Base-by-base conservation (phyloP, 306 rosid species). In the Vigna angularis region DNA sequence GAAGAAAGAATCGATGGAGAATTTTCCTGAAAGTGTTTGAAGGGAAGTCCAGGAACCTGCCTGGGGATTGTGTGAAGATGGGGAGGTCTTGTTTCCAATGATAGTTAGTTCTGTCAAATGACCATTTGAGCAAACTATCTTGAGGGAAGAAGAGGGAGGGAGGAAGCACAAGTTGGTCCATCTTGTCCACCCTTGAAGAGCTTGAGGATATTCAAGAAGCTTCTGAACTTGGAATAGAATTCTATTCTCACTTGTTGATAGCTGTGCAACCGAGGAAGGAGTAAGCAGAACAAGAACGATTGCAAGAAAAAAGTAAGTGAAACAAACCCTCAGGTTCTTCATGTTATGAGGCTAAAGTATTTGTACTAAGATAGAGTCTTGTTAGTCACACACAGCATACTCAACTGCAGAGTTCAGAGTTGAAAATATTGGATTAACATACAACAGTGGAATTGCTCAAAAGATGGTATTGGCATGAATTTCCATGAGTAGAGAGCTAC, bases 141-240 rank as follows among this genome's bases (percentile, higher is more conserved):
- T 89, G 76, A 96, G 87, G 9, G 91, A 89, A 52, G 93, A 76
- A 7, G 97, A 81, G 2, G 87, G 66, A 78, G 98, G 91, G 38
- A 96, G 91, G 78, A 70, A 89, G 62, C 99, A 96, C 79, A 93
- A 87, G 76, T 86, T 87, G 74, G 99, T 93, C 96, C 97, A 93
- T 47, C 88, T 91, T 3, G 71, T 79, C 99, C 98, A 93, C 66
- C 84, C 90, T 53, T 86, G 89, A 67, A 96, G 94, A 75, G 34
- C 82, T 59, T 77, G 84, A 32, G 99, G 99, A 66, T 91, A 91
- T 73, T 96, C 94, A 24, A 96, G 88, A 87, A 87, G 72, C 82
- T 90, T 90, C 66, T 83, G 96, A 47, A 90, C 79, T 89, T 85
- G 94, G 66, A 93, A 84, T 0, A 96, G 88, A 58, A 85, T 83